Evolutionary conservation across 441 rosid genomes (phyloP).

Genomic region (Sinapis alba): DNA sequence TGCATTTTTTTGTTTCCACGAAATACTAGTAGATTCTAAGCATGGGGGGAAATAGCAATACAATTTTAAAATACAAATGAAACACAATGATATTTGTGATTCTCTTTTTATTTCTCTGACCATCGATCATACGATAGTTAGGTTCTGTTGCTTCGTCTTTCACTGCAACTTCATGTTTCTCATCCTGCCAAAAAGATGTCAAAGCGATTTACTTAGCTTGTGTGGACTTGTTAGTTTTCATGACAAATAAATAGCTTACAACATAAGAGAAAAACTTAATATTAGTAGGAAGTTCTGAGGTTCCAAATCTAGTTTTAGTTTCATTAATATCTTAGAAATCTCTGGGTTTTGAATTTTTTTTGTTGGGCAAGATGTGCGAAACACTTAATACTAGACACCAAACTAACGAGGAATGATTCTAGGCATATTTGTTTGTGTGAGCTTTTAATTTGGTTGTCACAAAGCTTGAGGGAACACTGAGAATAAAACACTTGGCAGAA

Average conservation of each 20-base stretch:
- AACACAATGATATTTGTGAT: conserved; percentile 11
- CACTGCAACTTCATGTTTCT: conserved; percentile 48
- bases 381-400: neutral
- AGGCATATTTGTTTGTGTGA: conserved; percentile 13
- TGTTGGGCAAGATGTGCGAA: conserved; percentile 11
- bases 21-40: conserved; percentile 1
- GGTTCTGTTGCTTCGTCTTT: conserved; percentile 10
- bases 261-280: neutral
- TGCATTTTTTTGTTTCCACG: neutral
- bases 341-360: neutral
- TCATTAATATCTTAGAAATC: neutral
- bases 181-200: conserved; percentile 56
- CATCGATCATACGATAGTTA: conserved; percentile 5
- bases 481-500: conserved; percentile 21
- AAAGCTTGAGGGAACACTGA: conserved; percentile 19
- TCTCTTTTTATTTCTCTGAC: conserved; percentile 13
- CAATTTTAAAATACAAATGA: conserved; percentile 4
- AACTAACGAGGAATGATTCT: conserved; percentile 15
- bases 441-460: conserved; percentile 9
- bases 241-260: neutral
- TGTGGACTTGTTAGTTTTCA: neutral
- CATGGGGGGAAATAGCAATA: conserved; percentile 16
- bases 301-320: neutral
- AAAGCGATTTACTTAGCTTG: neutral
- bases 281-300: neutral